These are phyloP conservation scores for Leccinum subrobustum DNA, from an alignment of 1,284 basidiomycete genomes.

Conservation along the genomic window DNA sequence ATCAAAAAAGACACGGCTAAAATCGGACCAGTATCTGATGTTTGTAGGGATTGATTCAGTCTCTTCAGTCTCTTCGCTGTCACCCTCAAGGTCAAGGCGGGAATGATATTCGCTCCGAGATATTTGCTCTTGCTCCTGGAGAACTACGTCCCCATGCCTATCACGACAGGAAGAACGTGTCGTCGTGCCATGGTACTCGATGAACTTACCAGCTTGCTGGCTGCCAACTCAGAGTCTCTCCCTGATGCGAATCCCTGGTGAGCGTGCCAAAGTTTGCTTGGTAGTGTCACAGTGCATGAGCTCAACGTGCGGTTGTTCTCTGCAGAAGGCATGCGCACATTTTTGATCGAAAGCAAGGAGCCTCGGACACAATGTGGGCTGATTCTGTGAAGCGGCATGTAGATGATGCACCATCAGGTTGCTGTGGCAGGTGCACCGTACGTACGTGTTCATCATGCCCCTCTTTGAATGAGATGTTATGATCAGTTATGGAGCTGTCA, in stretches of 20 bases:
- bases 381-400: conserved; percentile 41
- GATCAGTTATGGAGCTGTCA: conserved; percentile 41
- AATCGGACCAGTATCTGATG: conserved; percentile 80
- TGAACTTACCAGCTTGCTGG: conserved; percentile 27
- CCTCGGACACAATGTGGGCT: conserved; percentile 59
- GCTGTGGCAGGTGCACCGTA: conserved; percentile 5
- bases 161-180: conserved; percentile 2
- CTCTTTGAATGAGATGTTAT: conserved; percentile 66
- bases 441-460: conserved; percentile 48
- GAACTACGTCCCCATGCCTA: conserved; percentile 53
- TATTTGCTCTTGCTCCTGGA: conserved; percentile 54
- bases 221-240: conserved; percentile 12
- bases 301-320: conserved; percentile 1
- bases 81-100: conserved; percentile 40
- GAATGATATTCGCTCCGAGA: conserved; percentile 55
- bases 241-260: conserved; percentile 32
- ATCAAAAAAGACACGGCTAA: conserved; percentile 64
- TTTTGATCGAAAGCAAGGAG: conserved; percentile 65
- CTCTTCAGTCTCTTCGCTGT: conserved; percentile 22
- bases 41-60: conserved; percentile 17
- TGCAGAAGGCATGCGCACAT: conserved; percentile 40
- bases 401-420: conserved; percentile 3
- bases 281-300: conserved; percentile 9
- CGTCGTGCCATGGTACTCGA: background rate
- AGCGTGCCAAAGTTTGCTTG: conserved; percentile 67